A percentile compares a stretch with the other conserved stretches of the same genome.
phyloP scores from a whole-genome alignment of 2,329 filamentous ascomycete species.

The Alternaria sp. region DNA sequence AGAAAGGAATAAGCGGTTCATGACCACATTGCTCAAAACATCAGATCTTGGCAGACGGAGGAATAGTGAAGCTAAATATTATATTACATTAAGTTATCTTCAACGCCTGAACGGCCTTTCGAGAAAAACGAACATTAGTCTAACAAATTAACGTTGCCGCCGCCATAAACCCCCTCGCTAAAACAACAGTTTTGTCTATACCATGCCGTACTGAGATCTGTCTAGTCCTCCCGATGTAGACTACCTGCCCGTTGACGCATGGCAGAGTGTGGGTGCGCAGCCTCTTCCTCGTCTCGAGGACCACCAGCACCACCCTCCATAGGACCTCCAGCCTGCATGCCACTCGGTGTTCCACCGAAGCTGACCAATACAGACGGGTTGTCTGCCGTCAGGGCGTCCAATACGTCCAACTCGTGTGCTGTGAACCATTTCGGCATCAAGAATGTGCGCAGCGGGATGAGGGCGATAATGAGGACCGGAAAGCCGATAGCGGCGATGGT shows the following conservation, averaged over 20 bases:
- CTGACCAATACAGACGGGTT: conserved; percentile 60
- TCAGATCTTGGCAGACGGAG: not conserved
- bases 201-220: not conserved
- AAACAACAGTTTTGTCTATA: not conserved
- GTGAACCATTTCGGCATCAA: conserved; percentile 59
- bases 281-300: conserved; percentile 22
- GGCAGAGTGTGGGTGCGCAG: conserved; percentile 4
- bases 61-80: not conserved
- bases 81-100: not conserved
- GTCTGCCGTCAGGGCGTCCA: conserved; percentile 61
- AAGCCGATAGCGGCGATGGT: conserved; percentile 65
- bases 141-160: not conserved
- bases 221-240: conserved; percentile 2
- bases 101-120: not conserved
- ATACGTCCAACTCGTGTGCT: conserved; percentile 53
- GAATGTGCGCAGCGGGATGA: conserved; percentile 61
- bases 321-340: conserved; percentile 17
- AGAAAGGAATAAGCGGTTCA: not conserved
- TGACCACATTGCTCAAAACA: not conserved
- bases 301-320: conserved; percentile 13
- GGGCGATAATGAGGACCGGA: conserved; percentile 60
- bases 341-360: conserved; percentile 55
- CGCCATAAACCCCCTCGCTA: not conserved
- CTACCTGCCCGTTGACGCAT: conserved; percentile 32
- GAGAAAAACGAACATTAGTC: not conserved